Conservation (phyloP, 1,284 basidiomycete species). For the Moniliophthora roreri region DNA sequence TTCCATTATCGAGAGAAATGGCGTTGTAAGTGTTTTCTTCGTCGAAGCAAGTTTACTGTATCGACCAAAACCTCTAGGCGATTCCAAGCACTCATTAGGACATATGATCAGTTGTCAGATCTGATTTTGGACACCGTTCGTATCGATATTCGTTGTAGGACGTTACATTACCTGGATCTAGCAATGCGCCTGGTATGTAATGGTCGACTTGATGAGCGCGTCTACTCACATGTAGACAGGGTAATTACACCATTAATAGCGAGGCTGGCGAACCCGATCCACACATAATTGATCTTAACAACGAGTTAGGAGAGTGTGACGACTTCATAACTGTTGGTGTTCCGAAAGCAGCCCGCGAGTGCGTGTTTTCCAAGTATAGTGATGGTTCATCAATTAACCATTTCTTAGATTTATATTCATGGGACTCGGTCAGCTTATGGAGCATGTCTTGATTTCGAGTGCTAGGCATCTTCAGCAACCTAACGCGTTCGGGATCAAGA, state of each 20-base stretch:
- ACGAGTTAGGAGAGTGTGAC: slow-evolving; percentile 77
- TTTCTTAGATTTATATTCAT: slow-evolving; percentile 72
- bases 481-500: slow-evolving; percentile 82
- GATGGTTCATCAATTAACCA: too few species aligned
- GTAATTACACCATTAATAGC: slow-evolving; percentile 78
- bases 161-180: slow-evolving; percentile 80
- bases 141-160: slow-evolving; percentile 85
- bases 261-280: slow-evolving; percentile 91
- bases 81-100: slow-evolving; percentile 87
- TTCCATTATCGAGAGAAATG: slow-evolving; percentile 88
- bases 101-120: slow-evolving; percentile 86
- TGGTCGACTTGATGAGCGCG: not conserved
- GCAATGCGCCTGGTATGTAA: slow-evolving; percentile 69
- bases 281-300: slow-evolving; percentile 86
- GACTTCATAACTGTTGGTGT: slow-evolving; percentile 67
- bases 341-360: slow-evolving; percentile 68
- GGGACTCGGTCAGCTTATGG: slow-evolving; percentile 86
- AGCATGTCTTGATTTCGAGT: slow-evolving; percentile 77
- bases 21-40: slow-evolving; percentile 58
- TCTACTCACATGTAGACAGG: slow-evolving; percentile 42
- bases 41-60: not conserved
- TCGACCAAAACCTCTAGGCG: slow-evolving; percentile 51
- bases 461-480: slow-evolving; percentile 72
- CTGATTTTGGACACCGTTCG: slow-evolving; percentile 88
- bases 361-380: slow-evolving; percentile 24